phyloP scores from a whole-genome alignment of 1,139 yeast species.

The Pichia sp. region DNA sequence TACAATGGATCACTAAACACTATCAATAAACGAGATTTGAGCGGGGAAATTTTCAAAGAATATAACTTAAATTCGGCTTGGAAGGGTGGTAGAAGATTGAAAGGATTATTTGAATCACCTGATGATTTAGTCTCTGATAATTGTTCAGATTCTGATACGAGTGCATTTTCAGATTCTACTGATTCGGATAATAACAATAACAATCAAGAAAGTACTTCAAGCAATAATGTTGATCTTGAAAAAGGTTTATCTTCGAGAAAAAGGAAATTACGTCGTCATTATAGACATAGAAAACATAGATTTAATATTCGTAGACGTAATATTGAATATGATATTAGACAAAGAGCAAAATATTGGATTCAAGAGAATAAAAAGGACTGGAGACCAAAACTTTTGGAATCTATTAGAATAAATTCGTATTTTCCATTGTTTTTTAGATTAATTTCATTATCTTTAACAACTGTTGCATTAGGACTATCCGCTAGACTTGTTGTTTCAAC shows the following conservation, averaged over 20 bases:
- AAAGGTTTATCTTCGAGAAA: constrained; percentile 10
- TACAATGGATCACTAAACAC: background rate
- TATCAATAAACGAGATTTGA: background rate
- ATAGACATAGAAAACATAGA: constrained; percentile 20
- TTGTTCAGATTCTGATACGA: background rate
- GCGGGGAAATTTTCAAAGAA: constrained; percentile 8
- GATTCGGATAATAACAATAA: background rate
- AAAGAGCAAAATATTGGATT: constrained; percentile 65
- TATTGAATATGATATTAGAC: constrained; percentile 26
- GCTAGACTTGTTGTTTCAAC: constrained; percentile 52
- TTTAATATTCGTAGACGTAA: constrained; percentile 22
- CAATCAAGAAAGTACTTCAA: background rate
- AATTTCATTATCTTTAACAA: constrained; percentile 55
- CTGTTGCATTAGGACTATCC: constrained; percentile 63
- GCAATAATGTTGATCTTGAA: constrained; percentile 14
- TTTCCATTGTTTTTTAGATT: constrained; percentile 73
- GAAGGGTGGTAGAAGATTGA: constrained; percentile 66
- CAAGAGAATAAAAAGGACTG: constrained; percentile 58
- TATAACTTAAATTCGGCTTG: constrained; percentile 43
- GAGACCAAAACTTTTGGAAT: constrained; percentile 52
- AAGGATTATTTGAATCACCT: constrained; percentile 44
- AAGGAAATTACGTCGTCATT: background rate
- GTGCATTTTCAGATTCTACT: background rate
- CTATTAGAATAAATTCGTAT: constrained; percentile 69
- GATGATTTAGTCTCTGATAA: constrained; percentile 25